phyloP scores from a whole-genome alignment of 306 rosid species.

The Vigna reflexopilosa region DNA sequence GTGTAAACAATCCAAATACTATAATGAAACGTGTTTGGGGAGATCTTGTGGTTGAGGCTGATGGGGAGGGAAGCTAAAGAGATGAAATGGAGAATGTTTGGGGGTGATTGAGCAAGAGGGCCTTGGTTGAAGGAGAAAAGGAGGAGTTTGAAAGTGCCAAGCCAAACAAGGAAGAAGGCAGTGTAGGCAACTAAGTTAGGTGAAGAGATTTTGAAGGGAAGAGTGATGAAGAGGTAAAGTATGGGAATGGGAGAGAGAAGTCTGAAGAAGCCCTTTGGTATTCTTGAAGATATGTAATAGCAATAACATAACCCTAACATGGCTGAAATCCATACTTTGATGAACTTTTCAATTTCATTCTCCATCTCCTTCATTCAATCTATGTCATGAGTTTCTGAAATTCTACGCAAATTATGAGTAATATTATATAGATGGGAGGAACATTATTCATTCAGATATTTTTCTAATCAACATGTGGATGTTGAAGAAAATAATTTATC shows the following conservation, averaged over 20 bases:
- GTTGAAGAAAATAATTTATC: too few relatives aligned
- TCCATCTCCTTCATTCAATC: neutral
- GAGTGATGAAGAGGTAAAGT: constrained; percentile 46
- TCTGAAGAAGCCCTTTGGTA: constrained; percentile 46
- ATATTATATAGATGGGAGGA: too few relatives aligned
- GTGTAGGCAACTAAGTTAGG: constrained; percentile 39
- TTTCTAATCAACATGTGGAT: too few relatives aligned
- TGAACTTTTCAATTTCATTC: constrained; percentile 45
- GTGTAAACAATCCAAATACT: too few relatives aligned
- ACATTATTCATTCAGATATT: too few relatives aligned
- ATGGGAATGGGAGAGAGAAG: constrained; percentile 51
- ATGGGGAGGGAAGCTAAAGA: constrained; percentile 71
- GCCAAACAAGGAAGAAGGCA: constrained; percentile 52
- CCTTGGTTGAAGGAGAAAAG: constrained; percentile 58
- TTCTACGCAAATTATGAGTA: too few relatives aligned
- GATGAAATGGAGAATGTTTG: constrained; percentile 56
- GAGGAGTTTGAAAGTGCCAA: constrained; percentile 51
- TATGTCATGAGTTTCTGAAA: too few relatives aligned
- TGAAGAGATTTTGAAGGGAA: constrained; percentile 51
- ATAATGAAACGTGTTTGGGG: too few relatives aligned
- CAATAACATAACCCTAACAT: constrained; percentile 46
- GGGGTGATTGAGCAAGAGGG: constrained; percentile 57
- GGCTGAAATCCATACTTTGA: constrained; percentile 51
- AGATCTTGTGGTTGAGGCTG: neutral
- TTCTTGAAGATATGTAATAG: constrained; percentile 44